Evolutionary conservation across 306 rosid species (phyloP), one percentile per base, ranked within the genome.

Genomic region (Prinsepia uniflora): DNA sequence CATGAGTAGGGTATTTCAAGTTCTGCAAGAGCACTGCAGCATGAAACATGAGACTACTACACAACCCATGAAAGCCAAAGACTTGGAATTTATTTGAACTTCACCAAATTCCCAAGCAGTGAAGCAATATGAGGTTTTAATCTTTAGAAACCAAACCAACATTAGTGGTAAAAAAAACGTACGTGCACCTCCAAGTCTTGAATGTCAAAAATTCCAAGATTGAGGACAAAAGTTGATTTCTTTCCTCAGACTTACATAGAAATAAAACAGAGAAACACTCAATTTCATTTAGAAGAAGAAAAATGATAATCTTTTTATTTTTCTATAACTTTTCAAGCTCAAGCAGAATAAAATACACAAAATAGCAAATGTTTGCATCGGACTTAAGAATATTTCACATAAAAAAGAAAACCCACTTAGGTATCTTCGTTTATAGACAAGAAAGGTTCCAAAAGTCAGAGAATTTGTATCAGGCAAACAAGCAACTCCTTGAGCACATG

Each of bases 401-500:
- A 2, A n/a, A 10, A 19, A 14, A 70, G 55, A 0, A 12, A 15
- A 48, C 36, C 36, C 36, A 30, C 4, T 30, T 30, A 30, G 0
- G 36, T 30, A 3, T 30, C 3, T 30, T 30, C 2, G 36, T 30
- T 30, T 30, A 30, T 1, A 30, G 3, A 30, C 4, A 30, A 30
- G 36, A 30, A 2, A 30, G 36, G 36, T 3, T 30, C 2, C 36
- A 30, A 30, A 30, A 30, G 36, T 30, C 36, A 30, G 36, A 30
- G 36, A 30, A 14, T 6, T 3, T 0, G 50, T 2, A n/a, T 6
- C 17, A 52, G 50, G 11, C 14, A 46, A n/a, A 3, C 4, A 8
- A 20, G 57, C 57, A 52, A 58, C 67, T 71, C 59, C 75, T 67
- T 71, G 59, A 71, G 67, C 59, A 71, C 47, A 24, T 39, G 36